A percentile compares a stretch with the other conserved stretches of the same genome.
These are phyloP conservation scores for Mollisia scopiformis DNA, from an alignment of 2,329 filamentous ascomycete genomes.

Conservation along the genomic window DNA sequence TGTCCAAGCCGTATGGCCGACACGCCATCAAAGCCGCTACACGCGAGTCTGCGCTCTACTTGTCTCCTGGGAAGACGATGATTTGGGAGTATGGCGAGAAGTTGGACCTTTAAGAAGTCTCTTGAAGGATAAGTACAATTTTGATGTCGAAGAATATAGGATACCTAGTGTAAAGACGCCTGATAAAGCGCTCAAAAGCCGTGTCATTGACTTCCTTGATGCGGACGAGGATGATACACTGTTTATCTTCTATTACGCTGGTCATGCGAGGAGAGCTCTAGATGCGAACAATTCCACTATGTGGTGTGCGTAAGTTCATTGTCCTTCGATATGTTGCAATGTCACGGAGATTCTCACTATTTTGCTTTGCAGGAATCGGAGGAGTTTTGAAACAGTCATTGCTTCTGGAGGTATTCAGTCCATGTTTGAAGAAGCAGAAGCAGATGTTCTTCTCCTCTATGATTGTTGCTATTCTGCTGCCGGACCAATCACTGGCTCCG, in stretches of 20 bases:
- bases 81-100: slow-evolving; percentile 9
- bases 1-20: slow-evolving; percentile 13
- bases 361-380: slow-evolving; percentile 3
- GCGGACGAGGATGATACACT: slow-evolving; percentile 6
- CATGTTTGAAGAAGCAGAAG: slow-evolving; percentile 7
- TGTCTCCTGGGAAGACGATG: slow-evolving; percentile 17
- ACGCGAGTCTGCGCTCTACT: slow-evolving; percentile 12
- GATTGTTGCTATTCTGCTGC: slow-evolving; percentile 12
- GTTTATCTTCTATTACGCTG: slow-evolving; percentile 18
- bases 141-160: slow-evolving; percentile 2
- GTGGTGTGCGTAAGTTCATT: slow-evolving; percentile 16
- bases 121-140: slow-evolving; percentile 10
- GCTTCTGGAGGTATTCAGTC: slow-evolving; percentile 14
- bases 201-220: slow-evolving; percentile 3
- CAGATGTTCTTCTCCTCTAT: slow-evolving; percentile 14
- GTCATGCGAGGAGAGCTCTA: slow-evolving; percentile 10
- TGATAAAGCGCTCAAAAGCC: slow-evolving; percentile 4
- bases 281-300: slow-evolving; percentile 6
- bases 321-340: too few species aligned
- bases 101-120: slow-evolving; percentile 5
- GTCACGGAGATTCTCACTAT: background rate
- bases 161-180: slow-evolving; percentile 9
- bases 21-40: slow-evolving; percentile 8
- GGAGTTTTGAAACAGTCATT: background rate
- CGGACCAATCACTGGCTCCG: background rate